phyloP scores from a whole-genome alignment of 192 early-diverging fungal species.

The Backusella westeae region DNA sequence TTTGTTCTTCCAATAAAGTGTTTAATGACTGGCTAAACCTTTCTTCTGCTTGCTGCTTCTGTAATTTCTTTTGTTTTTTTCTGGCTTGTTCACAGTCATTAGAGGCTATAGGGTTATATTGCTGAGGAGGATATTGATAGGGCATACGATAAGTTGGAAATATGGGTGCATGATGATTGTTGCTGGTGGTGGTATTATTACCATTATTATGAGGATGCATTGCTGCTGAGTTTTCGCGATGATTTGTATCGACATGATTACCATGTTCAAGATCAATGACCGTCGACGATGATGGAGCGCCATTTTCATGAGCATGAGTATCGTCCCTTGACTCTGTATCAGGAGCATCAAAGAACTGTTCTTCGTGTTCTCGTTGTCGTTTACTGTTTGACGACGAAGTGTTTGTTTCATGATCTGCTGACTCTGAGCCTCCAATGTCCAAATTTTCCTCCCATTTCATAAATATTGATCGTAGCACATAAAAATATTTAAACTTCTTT shows the following conservation, averaged over 20 bases:
- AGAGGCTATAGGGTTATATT: background rate
- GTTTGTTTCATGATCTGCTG: background rate
- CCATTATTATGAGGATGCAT: background rate
- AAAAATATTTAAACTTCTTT: constrained; percentile 1
- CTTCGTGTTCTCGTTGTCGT: background rate
- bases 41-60: background rate
- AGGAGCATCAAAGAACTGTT: background rate
- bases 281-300: background rate
- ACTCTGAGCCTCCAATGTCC: background rate
- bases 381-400: background rate
- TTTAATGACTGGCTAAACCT: background rate
- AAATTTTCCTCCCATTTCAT: background rate
- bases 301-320: background rate
- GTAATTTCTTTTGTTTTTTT: background rate
- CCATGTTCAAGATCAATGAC: background rate
- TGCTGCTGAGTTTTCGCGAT: too few species aligned
- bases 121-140: background rate
- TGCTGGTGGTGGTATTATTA: background rate
- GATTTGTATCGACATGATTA: background rate
- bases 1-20: background rate
- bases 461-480: background rate
- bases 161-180: background rate
- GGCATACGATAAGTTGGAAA: background rate
- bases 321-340: background rate
- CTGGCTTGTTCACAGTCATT: background rate